Evolutionary conservation across 768 basidiomycete genomes (phyloP), one percentile per base, ranked within the genome.

Genomic region (Boletus sp.): DNA sequence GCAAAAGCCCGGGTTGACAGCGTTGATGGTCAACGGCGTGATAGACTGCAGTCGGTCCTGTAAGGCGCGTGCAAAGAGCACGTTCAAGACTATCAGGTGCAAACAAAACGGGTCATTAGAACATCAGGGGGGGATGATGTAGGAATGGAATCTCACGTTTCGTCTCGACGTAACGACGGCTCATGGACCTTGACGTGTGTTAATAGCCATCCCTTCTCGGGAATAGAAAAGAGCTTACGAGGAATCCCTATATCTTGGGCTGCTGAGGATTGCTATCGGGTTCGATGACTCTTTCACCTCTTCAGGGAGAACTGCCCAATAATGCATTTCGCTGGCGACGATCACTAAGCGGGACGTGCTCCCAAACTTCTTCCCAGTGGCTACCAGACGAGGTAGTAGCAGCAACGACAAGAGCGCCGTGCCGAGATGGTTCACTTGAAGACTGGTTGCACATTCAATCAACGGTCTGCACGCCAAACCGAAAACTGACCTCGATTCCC

Each of bases 401-500:
- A 73, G 56, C 9, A 77, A 52, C 1, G 68, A 68, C 7, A 71
- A 49, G n/a, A 76, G 59, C 0, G 69, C 60, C 0, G 74, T 75
- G 9, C 65, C 47, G 7, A 77, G 59, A 41, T 71, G 56, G 52
- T 77, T 77, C 20, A 73, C 67, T 51, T 77, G 75, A 11, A 78
- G 52, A 1, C 74, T 75, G 6, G 2, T 0, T n/a, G 24, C 1
- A 9, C 17, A 1, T n/a, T 54, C 14, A 48, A 20, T 4, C 12
- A 1, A 17, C 0, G 18, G 4, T 7, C 8, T 28, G 11, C n/a
- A 9, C 40, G 2, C 29, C 1, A n/a, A 4, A 33, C 7, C 40
- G 5, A 18, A 7, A 46, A 63, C 73, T 6, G 48, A 81, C 82
- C 58, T 65, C 15, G 65, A 47, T 55, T 83, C 81, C 78, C 78